Evolutionary conservation across 345 rosid genomes (phyloP).

Genomic region (Bruguiera gymnorhiza): DNA sequence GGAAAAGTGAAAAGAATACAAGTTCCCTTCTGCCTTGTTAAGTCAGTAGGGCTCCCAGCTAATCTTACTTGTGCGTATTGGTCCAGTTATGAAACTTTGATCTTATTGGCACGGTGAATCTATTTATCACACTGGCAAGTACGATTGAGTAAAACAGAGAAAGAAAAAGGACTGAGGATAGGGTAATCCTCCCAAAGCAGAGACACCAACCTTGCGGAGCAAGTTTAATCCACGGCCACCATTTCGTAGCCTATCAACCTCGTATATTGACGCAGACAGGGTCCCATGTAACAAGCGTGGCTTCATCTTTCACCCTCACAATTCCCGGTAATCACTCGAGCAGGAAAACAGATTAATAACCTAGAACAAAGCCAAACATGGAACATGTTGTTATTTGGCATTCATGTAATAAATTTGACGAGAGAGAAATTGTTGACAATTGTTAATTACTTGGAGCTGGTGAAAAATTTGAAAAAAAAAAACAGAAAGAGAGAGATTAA

Average conservation of each 20-base stretch:
- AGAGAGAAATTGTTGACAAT: too few species aligned
- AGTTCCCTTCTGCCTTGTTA: too few species aligned
- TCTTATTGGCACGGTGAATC: too few species aligned
- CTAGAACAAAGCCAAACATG: not conserved
- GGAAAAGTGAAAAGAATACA: too few species aligned
- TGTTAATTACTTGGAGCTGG: not conserved
- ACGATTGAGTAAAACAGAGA: not conserved
- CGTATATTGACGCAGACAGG: constrained; percentile 46
- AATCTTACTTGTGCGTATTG: too few species aligned
- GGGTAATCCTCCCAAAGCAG: not conserved
- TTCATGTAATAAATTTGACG: too few species aligned
- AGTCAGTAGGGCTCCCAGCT: too few species aligned
- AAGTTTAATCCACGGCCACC: constrained; percentile 42
- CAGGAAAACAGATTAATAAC: not conserved
- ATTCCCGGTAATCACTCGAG: not conserved
- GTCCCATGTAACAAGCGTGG: constrained; percentile 56
- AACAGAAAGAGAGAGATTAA: not conserved
- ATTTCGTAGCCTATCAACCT: constrained; percentile 39
- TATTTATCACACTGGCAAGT: too few species aligned
- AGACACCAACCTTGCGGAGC: constrained; percentile 23
- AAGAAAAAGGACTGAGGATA: not conserved
- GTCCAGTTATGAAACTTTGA: too few species aligned
- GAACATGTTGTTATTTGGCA: too few species aligned
- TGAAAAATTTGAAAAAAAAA: not conserved
- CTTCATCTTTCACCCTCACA: constrained; percentile 22